Base-by-base conservation (phyloP, 2,329 filamentous ascomycete species). In the Fusarium circinatum region DNA sequence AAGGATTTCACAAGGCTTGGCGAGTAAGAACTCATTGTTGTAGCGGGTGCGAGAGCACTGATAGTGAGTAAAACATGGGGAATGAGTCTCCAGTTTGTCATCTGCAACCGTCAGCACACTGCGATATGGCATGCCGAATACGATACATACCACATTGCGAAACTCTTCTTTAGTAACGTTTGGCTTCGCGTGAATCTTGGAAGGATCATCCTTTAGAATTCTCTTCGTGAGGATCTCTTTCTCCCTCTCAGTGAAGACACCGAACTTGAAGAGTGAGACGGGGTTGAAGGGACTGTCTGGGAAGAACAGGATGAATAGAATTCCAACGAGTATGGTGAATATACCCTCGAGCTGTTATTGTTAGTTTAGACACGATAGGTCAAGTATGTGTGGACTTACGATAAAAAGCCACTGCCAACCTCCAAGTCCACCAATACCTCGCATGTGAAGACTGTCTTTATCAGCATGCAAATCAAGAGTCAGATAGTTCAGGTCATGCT, bases 81-180 rank as follows among this genome's bases (percentile, higher is more conserved):
- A 13, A 83, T 68, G 12, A 84, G 76, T 26, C 69, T 78, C 82
- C 81, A 83, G 73, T 83, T 83, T 20, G 81, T 82, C 22, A 83
- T 74, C 79, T 83, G 30, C 18, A 14, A 7, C 24, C 12, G 38
- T 71, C 52, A 76, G 67, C 30, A 55, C 26, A 18, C 8, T 20
- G 9, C 3, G 6, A 5, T 15, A 24, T 28, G 7, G 30, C 20
- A 48, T 3, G 20, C 12, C 10, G 17, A 18, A 9, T 14, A 68
- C 67, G 8, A 26, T 42, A 65, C 74, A 47, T 73, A 83, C 82
- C 26, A 80, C 81, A 20, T 75, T 76, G 61, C 78, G 81, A 47
- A 83, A 70, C 61, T 83, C 83, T 17, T 75, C 68, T 57, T 73
- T 71, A 26, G 77, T 80, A 42, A 84, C 78, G 36, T 76, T 74